Percentiles rank a stretch among this genome's conserved stretches.
These are phyloP conservation scores for Scutellaria minor DNA, from an alignment of 257 asterid species.

Conservation along the genomic window DNA sequence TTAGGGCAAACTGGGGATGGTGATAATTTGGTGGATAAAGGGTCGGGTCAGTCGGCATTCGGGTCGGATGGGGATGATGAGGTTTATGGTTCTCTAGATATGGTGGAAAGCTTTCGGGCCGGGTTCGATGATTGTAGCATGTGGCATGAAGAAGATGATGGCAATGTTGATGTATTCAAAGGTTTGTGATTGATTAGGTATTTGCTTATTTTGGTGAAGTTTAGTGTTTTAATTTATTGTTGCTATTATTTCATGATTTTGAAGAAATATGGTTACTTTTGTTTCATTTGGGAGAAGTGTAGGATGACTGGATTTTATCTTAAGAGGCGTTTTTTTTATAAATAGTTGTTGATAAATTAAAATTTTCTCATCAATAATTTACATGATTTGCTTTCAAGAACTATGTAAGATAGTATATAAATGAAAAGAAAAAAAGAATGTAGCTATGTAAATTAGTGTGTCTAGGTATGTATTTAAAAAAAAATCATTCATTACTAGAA, in stretches of 20 bases:
- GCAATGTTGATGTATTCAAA: constrained; percentile 35
- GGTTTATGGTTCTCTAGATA: background rate
- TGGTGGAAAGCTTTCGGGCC: constrained; percentile 39
- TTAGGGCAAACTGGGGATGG: background rate
- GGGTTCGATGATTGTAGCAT: constrained; percentile 31
- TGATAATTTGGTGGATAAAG: constrained; percentile 19
- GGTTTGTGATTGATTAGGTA: constrained; percentile 31
- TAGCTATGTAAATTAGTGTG: too few species aligned
- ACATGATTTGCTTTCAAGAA: too few species aligned
- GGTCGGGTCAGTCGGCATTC: constrained; percentile 36
- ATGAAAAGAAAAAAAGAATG: too few species aligned
- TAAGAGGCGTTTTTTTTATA: too few species aligned
- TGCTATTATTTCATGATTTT: background rate
- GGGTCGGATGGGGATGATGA: constrained; percentile 36
- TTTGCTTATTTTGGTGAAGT: constrained; percentile 25
- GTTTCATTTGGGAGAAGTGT: too few species aligned
- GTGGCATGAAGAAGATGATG: constrained; percentile 45
- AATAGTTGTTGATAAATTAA: too few species aligned
- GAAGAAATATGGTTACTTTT: too few species aligned
- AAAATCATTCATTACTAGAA: too few species aligned
- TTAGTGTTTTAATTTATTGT: background rate
- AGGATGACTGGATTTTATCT: too few species aligned
- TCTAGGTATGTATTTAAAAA: too few species aligned
- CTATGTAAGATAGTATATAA: too few species aligned
- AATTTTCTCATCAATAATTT: too few species aligned